These are phyloP conservation scores for Pyronema domesticum DNA, from an alignment of 495 filamentous ascomycete genomes.

Conservation along the genomic window DNA sequence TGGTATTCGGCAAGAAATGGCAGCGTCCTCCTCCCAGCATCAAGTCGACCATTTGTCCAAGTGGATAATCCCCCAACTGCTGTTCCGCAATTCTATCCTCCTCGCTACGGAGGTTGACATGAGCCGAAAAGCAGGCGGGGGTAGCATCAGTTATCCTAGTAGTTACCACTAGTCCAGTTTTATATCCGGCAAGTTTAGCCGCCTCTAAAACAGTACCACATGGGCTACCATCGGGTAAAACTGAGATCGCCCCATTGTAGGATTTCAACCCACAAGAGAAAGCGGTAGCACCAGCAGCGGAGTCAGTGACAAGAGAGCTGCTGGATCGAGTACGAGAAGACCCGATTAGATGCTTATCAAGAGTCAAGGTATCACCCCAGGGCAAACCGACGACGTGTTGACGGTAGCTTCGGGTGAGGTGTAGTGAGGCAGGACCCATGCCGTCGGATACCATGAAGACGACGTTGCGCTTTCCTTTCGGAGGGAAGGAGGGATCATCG, in stretches of 20 bases:
- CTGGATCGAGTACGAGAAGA: constrained; percentile 71
- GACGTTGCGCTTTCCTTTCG: constrained; percentile 67
- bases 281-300: constrained; percentile 85
- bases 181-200: constrained; percentile 75
- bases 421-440: constrained; percentile 86
- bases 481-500: constrained; percentile 29
- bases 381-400: constrained; percentile 50
- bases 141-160: constrained; percentile 93
- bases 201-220: constrained; percentile 93
- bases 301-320: constrained; percentile 74
- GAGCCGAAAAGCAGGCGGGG: constrained; percentile 86
- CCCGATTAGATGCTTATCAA: constrained; percentile 78
- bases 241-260: constrained; percentile 90
- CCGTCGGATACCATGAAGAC: constrained; percentile 97
- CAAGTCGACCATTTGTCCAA: constrained; percentile 74
- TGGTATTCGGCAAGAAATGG: constrained; percentile 72
- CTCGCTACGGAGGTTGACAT: constrained; percentile 60
- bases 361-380: constrained; percentile 48
- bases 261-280: constrained; percentile 85
- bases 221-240: constrained; percentile 63
- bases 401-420: constrained; percentile 63
- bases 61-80: constrained; percentile 66
- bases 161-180: constrained; percentile 86
- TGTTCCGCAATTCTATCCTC: constrained; percentile 86
- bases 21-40: constrained; percentile 86